Percentiles rank a stretch among this genome's conserved stretches.
Conservation (phyloP, 78 protist genomes). For the Fonticula alba region DNA sequence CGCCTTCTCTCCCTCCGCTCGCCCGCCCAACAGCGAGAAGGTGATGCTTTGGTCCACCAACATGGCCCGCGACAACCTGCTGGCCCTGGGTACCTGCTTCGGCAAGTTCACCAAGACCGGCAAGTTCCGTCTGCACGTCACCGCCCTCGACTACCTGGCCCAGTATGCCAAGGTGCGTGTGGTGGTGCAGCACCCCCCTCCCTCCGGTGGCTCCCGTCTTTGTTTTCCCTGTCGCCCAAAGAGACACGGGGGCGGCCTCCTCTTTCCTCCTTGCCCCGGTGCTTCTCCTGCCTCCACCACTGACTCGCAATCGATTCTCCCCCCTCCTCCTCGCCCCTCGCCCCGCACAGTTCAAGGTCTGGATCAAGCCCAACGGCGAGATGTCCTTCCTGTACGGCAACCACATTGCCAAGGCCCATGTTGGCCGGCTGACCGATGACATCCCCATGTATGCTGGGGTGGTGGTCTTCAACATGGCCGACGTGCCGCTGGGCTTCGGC, state of each 20-base stretch:
- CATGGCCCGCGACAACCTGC: constrained; percentile 51
- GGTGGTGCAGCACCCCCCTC: not conserved
- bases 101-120: constrained; percentile 88
- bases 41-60: constrained; percentile 24
- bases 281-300: not conserved
- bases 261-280: not conserved
- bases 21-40: constrained; percentile 48
- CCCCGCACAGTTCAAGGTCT: constrained; percentile 60
- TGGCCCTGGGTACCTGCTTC: constrained; percentile 77
- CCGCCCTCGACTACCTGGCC: constrained; percentile 83
- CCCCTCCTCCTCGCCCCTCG: not conserved
- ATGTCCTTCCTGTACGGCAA: constrained; percentile 92
- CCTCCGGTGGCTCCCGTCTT: not conserved
- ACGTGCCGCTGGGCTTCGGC: constrained; percentile 92
- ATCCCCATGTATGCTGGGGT: constrained; percentile 84
- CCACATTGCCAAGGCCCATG: constrained; percentile 86
- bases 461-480: constrained; percentile 78
- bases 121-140: constrained; percentile 83
- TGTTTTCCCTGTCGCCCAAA: not conserved
- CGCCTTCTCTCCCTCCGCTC: not conserved
- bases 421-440: constrained; percentile 93
- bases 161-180: constrained; percentile 69
- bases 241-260: not conserved
- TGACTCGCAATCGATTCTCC: not conserved
- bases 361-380: constrained; percentile 91